Evolutionary conservation across 371 early-diverging fungal genomes (phyloP), one percentile per base, ranked within the genome.

Genomic region (Polyrhizophydium stewartii): DNA sequence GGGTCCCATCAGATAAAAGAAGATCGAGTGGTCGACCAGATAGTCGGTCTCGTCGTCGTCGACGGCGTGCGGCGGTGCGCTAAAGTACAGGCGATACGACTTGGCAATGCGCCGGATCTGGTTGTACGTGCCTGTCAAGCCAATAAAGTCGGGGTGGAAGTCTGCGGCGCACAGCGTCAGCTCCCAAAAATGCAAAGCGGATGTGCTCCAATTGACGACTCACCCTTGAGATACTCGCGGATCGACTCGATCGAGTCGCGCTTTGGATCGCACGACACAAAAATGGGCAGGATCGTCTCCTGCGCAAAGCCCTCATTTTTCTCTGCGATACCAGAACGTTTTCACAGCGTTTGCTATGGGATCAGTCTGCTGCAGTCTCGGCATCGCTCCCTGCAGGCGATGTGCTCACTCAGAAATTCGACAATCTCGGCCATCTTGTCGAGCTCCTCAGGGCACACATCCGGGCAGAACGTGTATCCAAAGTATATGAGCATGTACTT

Each of bases 401-500:
- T 35, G 3, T 16, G 58, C 79, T 72, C 84, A 85, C 90, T 86
- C 52, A 93, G 67, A 3, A 68, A 73, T 33, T 94, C 89, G n/a
- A 94, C 83, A 17, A 93, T 90, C 58, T 89, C 86, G 6, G 92
- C 89, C 87, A 98, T 94, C 78, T 95, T 96, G 68, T 98, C 97
- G 55, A 98, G 76, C 73, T 98, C 98, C 62, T 97, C 97, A 24
- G 98, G 98, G 61, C 98, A 98, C 58, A 98, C 92, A 78, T 98
- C 98, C 0, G 98, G 98, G 70, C 98, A 98, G 78, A 96, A 79
- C 84, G 97, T 96, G 76, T 97, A 98, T 13, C 98, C 98, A 84
- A 98, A 98, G 77, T 98, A 98, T 19, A 97, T 76, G 65, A 98
- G 78, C 68, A 85, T 79, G 68, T 85, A 96, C 47, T 85, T 87